Conservation (phyloP, 2,329 filamentous ascomycete species). For the Colletotrichum sp. region DNA sequence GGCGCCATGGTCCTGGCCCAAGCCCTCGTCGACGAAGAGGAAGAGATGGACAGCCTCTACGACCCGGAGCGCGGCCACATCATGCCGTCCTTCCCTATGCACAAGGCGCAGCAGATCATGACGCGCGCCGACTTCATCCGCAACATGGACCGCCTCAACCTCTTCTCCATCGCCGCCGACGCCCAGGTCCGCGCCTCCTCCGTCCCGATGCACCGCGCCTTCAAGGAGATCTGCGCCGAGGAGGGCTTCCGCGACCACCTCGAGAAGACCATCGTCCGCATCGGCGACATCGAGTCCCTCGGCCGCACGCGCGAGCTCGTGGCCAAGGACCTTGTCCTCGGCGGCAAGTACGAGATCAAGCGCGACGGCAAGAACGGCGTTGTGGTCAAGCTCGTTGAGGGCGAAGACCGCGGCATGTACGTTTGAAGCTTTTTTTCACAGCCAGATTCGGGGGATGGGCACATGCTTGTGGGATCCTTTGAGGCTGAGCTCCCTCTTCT, state of each 20-base stretch:
- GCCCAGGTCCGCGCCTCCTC: constrained; percentile 91
- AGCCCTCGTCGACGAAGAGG: constrained; percentile 84
- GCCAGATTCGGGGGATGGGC: not conserved
- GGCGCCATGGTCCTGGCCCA: constrained; percentile 93
- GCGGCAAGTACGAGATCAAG: constrained; percentile 77
- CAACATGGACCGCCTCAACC: constrained; percentile 88
- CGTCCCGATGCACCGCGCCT: constrained; percentile 95
- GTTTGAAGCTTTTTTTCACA: not conserved
- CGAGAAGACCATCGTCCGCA: constrained; percentile 65
- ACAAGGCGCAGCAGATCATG: constrained; percentile 90
- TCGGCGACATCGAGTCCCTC: constrained; percentile 90
- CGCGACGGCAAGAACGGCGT: constrained; percentile 42
- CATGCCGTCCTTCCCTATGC: constrained; percentile 58
- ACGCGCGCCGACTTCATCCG: constrained; percentile 95
- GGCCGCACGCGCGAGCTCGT: constrained; percentile 94
- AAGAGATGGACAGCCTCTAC: constrained; percentile 46
- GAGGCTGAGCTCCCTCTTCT: not conserved
- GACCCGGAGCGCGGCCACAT: constrained; percentile 18
- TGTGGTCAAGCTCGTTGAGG: constrained; percentile 47
- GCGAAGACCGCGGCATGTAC: constrained; percentile 33
- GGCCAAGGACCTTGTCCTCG: constrained; percentile 89
- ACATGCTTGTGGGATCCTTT: not conserved
- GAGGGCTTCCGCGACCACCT: constrained; percentile 59
- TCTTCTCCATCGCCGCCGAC: constrained; percentile 90
- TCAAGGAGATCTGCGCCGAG: constrained; percentile 79